phyloP scores from a whole-genome alignment of 2,329 filamentous ascomycete genomes.

The Herpotrichia juniperi region DNA sequence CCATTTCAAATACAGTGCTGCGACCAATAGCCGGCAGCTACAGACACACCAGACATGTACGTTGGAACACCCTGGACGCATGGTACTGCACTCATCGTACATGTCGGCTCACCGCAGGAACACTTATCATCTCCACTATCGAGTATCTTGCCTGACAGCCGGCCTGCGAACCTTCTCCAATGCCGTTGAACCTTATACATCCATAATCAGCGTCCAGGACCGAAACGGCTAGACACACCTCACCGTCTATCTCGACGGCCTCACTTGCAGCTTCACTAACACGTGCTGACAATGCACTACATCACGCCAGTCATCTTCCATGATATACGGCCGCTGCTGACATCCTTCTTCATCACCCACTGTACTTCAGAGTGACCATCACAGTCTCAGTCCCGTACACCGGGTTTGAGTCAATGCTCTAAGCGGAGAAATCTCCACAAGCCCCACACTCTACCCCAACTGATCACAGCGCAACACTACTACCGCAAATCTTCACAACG shows the following conservation, averaged over 20 bases:
- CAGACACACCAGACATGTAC: not conserved
- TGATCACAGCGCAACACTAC: too few species aligned
- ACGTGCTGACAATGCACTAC: not conserved
- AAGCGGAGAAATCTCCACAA: conserved; percentile 17
- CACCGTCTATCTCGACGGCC: conserved; percentile 4
- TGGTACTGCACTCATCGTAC: not conserved
- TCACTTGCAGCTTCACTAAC: conserved; percentile 5
- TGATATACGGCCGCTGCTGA: not conserved
- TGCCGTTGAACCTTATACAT: not conserved
- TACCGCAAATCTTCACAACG: too few species aligned
- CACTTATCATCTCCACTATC: not conserved
- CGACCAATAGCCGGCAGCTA: not conserved
- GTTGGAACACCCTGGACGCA: not conserved
- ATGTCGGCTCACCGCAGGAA: not conserved
- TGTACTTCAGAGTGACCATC: too few species aligned
- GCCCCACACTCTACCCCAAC: not conserved
- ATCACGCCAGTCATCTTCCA: not conserved
- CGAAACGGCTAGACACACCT: conserved; percentile 4
- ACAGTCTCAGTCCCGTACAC: conserved; percentile 13
- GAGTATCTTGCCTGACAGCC: not conserved
- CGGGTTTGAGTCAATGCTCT: conserved; percentile 10
- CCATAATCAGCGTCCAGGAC: not conserved
- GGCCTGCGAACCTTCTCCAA: not conserved
- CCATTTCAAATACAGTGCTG: not conserved
- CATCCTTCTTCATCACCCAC: not conserved